Conservation (phyloP, 2,329 filamentous ascomycete species). For the Hansfordia pulvinata region DNA sequence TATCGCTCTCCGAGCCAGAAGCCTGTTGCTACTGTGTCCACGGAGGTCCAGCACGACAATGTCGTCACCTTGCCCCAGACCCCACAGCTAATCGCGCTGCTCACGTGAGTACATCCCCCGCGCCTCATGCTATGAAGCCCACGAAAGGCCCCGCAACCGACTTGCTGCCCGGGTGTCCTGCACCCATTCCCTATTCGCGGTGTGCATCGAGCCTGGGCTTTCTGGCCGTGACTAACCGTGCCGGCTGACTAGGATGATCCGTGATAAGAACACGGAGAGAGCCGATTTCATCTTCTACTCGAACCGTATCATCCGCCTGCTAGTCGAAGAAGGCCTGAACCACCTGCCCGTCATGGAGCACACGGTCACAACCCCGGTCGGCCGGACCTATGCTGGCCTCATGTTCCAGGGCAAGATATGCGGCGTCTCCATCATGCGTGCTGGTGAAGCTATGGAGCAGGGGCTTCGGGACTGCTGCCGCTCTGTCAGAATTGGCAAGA, state of each 20-base stretch:
- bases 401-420: conserved; percentile 98
- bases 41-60: conserved; percentile 67
- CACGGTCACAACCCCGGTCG: conserved; percentile 81
- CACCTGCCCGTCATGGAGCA: conserved; percentile 87
- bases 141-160: not conserved
- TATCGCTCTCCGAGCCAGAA: conserved; percentile 68
- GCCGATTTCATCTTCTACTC: conserved; percentile 99
- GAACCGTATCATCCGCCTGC: conserved; percentile 89
- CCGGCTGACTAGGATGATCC: conserved; percentile 64
- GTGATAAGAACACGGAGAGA: conserved; percentile 76
- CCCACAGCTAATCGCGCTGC: conserved; percentile 87
- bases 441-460: conserved; percentile 97
- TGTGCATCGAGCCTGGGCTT: no score
- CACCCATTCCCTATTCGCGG: no score
- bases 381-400: conserved; percentile 76
- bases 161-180: conserved; percentile 1
- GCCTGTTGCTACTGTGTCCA: conserved; percentile 80
- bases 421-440: conserved; percentile 95
- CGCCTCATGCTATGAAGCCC: no score
- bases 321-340: conserved; percentile 95
- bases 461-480: conserved; percentile 91
- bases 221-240: no score
- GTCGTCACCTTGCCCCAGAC: conserved; percentile 86
- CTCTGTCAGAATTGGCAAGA: conserved; percentile 96
- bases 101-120: conserved; percentile 61